phyloP scores from a whole-genome alignment of 192 early-diverging fungal species.

The Cladochytrium replicatum region DNA sequence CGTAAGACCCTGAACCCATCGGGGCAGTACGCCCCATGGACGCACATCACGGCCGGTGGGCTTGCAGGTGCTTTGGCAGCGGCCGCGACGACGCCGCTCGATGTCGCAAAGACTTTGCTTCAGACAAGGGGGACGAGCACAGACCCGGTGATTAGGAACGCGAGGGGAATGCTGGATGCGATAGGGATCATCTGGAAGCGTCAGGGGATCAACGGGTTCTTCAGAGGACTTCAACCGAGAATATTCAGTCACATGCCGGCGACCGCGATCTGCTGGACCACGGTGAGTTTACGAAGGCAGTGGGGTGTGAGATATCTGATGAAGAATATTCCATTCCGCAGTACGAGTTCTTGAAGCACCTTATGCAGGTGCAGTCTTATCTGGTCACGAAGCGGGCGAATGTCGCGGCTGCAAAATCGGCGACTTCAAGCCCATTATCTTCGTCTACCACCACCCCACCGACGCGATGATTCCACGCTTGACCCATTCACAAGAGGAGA shows the following conservation, averaged over 20 bases:
- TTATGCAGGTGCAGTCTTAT: no score
- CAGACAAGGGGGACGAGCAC: slow-evolving; percentile 77
- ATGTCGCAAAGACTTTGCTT: slow-evolving; percentile 88
- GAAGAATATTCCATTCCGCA: slow-evolving; percentile 1
- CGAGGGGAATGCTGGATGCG: slow-evolving; percentile 60
- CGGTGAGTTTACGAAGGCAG: no score
- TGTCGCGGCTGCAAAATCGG: no score
- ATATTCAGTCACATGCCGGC: slow-evolving; percentile 85
- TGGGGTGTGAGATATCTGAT: no score
- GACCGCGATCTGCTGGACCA: slow-evolving; percentile 92
- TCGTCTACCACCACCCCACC: no score
- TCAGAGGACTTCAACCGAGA: slow-evolving; percentile 58
- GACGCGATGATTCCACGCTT: no score
- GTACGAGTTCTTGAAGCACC: slow-evolving; percentile 36
- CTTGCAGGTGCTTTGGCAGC: slow-evolving; percentile 83
- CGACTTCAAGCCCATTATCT: no score
- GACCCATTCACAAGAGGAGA: no score
- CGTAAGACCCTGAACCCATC: slow-evolving; percentile 71
- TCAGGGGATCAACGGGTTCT: slow-evolving; percentile 69
- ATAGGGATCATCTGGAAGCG: slow-evolving; percentile 63
- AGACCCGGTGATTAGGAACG: slow-evolving; percentile 60
- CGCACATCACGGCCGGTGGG: slow-evolving; percentile 78
- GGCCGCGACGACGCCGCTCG: slow-evolving; percentile 84
- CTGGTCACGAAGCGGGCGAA: no score
- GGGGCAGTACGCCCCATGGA: slow-evolving; percentile 72